Evolutionary conservation across 202 grass and related monocot species (phyloP), one percentile per base, ranked within the genome.

Genomic region (Bolboschoenoplectus hybrid): DNA sequence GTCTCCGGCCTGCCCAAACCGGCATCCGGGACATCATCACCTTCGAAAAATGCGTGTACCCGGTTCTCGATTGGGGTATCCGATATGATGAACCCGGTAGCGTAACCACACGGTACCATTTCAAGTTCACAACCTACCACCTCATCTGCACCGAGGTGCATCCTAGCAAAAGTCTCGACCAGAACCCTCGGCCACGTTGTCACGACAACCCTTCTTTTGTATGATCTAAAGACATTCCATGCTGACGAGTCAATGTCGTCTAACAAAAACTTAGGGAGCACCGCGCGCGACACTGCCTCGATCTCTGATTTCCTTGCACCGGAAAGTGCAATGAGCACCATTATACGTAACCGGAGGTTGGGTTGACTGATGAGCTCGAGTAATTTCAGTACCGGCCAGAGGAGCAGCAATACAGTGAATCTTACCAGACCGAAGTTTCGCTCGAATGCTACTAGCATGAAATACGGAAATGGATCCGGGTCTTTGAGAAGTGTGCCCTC

Each of bases 241-340:
- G 96, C 86, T 0, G 86, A 88, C 7, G 84, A 71, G 88, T 98
- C 90, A 11, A 98, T 84, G 57, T 98, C 90, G 20, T 98, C 96
- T 80, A 91, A 90, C 86, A 92, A 87, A 85, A 98, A 98, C 89
- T 98, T 98, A 47, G 96, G 96, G n/a, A 97, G 89, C 83, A 97
- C 95, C 12, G 91, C 91, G 8, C 95, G 89, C 8, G 95, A 88
- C 83, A 92, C 88, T 44, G 90, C 93, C 87, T 97, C 93, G 6
- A 97, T 56, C 69, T 97, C 95, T 0, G 87, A 63, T 7, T 87
- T 82, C 0, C 72, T 85, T 58, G 91, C 86, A 3, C 91, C 95
- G 0, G 83, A 91, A 1, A 13, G 85, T 32, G 91, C 91, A 71
- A 85, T 89, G 76, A 97, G 87, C 57, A 67, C 88, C 58, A 93